Base-by-base conservation (phyloP, 768 basidiomycete species). In the Russula compacta region DNA sequence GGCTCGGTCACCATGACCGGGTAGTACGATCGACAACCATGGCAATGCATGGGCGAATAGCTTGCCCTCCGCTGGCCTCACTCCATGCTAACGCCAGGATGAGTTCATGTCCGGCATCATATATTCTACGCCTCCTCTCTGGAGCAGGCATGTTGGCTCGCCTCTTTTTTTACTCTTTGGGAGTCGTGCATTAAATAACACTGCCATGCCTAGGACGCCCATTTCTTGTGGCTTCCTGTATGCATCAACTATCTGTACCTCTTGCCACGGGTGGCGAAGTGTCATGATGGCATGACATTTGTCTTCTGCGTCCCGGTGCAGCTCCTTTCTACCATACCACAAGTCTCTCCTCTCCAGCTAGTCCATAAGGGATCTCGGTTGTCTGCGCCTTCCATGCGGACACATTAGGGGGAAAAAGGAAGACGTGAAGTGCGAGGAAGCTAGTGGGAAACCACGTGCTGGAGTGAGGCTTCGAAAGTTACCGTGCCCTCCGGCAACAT, bases 91-190 rank as follows among this genome's bases (percentile, higher is more conserved):
- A 40, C 56, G 19, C 61, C 61, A 32, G 43, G 24, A 63, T 58
- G 52, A 58, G 39, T 53, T 63, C 61, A 63, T 63, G 56, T 58
- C 61, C 61, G 56, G 32, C 39, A 10, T 53, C 56, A 51, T 53
- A 43, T 57, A 12, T 17, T n/a, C 15, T n/a, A 40, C 47, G 10
- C 8, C 42, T 42, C 29, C 19, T 48, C 43, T 35, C 51, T 38
- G 56, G 47, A 47, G 17, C 32, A 53, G 21, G 43, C 15, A 5
- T 35, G 32, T 51, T 32, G 8, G 8, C 39, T 15, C 8, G 17
- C n/a, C 21, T 32, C 33, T 51, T n/a, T 32, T 46, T 53, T 51
- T 29, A 21, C 36, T 43, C 39, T 8, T n/a, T 32, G 40, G 35
- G 48, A 12, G 24, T 36, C 42, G 21, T 36, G 36, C 19, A 51